Evolutionary conservation across 139 green algal species (phyloP), one percentile per base, ranked within the genome.

Genomic region (Marvania coccoides): DNA sequence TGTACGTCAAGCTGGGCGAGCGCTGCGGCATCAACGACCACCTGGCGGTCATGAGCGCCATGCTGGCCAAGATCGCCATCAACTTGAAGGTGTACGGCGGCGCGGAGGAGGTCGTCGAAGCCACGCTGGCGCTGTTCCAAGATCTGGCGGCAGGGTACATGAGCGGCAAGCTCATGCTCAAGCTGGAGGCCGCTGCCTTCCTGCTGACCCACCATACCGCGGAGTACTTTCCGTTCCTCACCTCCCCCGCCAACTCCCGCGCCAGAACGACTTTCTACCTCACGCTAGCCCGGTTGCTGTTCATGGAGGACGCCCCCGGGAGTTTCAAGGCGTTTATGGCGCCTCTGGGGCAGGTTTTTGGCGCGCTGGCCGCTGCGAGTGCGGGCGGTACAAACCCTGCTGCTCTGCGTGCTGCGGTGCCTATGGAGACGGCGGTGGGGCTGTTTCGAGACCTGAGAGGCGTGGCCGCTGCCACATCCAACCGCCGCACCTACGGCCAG

Each of bases 161-260:
- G 91, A 93, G 79, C 58, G 91, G 93, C 57, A 99, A 99, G 87
- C 75, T 97, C 67, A 78, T 99, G 53, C 71, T 95, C 28, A 97
- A 96, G 75, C 84, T 99, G 48, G 90, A 98, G 23, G 75, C 79
- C 1, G 77, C 93, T n/a, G 63, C 74, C 35, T 92, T 83, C 72
- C 84, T 98, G 40, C 75, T 99, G 47, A 60, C 39, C 12, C 78
- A 94, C 51, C 91, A 98, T 77, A 93, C 88, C 3, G 61, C 75
- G 23, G 82, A 91, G 31, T 70, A 88, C 69, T 96, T 93, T 63
- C n/a, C 45, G 3, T 98, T 97, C 78, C 75, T 97, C 37, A 70
- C 86, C 30, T 74, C 90, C 33, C 70, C 81, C 7, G 69, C 58
- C 69, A 97, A 97, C 77, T 80, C 69, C 7, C 78, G 94, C 56